Conservation (phyloP, 2,329 filamentous ascomycete genomes). For the Pestalotiopsis sp. region DNA sequence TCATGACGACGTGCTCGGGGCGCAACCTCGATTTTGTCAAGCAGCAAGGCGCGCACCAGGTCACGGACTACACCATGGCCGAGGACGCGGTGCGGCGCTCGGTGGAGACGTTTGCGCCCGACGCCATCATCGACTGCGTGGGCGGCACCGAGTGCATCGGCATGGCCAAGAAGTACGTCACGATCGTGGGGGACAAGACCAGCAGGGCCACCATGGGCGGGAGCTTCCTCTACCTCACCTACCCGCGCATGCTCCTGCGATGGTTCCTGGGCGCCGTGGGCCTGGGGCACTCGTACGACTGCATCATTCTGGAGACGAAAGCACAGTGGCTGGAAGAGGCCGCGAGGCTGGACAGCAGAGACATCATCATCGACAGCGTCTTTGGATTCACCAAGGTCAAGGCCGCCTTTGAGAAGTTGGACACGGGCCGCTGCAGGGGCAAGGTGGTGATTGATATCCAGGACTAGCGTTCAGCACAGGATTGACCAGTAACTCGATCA, state of each 20-base stretch:
- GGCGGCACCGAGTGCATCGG: conserved; percentile 17
- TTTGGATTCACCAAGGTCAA: conserved; percentile 12
- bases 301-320: conserved; percentile 1
- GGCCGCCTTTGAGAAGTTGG: conserved; percentile 14
- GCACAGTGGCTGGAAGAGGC: conserved; percentile 3
- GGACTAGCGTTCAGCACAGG: background rate
- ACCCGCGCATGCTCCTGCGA: conserved; percentile 7
- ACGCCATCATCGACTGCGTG: conserved; percentile 18
- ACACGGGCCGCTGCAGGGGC: conserved; percentile 10
- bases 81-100: conserved; percentile 9
- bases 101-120: conserved; percentile 12
- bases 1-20: conserved; percentile 20
- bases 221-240: background rate
- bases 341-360: background rate
- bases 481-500: background rate
- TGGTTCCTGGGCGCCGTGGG: conserved; percentile 7
- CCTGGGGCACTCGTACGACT: conserved; percentile 8
- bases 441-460: conserved; percentile 12
- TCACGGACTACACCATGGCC: conserved; percentile 20
- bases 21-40: conserved; percentile 20
- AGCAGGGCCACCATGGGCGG: conserved; percentile 13
- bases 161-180: conserved; percentile 19
- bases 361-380: conserved; percentile 8
- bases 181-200: conserved; percentile 22
- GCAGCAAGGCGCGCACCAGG: conserved; percentile 17